Base-by-base conservation (phyloP, 257 asterid genomes). In the Nicotiana attenuata region DNA sequence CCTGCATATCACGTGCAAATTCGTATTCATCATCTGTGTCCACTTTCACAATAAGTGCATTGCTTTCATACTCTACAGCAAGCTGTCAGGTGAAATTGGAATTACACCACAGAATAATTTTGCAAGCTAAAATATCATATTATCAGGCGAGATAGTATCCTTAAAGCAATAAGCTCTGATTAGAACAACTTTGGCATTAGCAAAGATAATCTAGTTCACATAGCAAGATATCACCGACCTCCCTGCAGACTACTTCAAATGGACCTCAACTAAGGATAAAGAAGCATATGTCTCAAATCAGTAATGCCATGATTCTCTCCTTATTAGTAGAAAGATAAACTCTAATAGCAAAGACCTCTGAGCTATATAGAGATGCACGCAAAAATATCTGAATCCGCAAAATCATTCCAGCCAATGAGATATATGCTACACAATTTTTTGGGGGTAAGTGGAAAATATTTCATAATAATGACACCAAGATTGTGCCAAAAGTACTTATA, bases 1-100 rank as follows among this genome's bases (percentile, higher is more conserved):
- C 99, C 97, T 94, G 97, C 99, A 96, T 94, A 82, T 94, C 97
- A 56, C 91, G 93, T 14, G 98, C 94, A 82, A 96, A 96, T 89
- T 94, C 97, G 59, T 96, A 92, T 82, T 94, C 98, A 19, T 96
- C 93, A 56, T 96, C 99, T 19, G 99, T 94, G 85, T 96, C 96
- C 3, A 96, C 97, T 93, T 96, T 96, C 88, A 96, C 97, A 33
- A 96, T 92, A 65, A 89, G 80, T 67, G 93, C 97, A 47, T 85
- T 93, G 85, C 84, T 90, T 86, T 96, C 98, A 69, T 92, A 96
- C 87, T 96, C 99, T 64, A 96, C 99, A 45, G 99, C 98, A 89
- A 96, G 98, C 99, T 96, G 98, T 76, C 77, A 64, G 41, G 80
- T 60, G 80, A 84, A 33, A 61, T 79, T 29, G 78, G 56, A 82